Base-by-base conservation (phyloP, 2,329 filamentous ascomycete species). In the Microascus cirrosus region DNA sequence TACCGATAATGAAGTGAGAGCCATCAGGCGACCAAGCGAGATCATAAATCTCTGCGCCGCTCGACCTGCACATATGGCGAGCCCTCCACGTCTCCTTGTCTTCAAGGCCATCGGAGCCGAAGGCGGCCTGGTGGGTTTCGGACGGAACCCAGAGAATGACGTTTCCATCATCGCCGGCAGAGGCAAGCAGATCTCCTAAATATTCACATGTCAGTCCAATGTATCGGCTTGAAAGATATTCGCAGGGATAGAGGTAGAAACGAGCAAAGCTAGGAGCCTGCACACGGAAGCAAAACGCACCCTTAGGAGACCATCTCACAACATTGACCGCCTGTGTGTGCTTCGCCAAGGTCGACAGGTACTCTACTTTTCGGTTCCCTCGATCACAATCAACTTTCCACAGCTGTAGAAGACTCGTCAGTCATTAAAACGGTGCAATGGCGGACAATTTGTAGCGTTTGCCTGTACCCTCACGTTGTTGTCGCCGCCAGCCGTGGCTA, bases 11-110 rank as follows among this genome's bases (percentile, higher is more conserved):
- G 76, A 99, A 96, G 74, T 95, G 94, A 45, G 86, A 78, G 45
- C 89, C 91, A 71, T 99, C 94, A n/a, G 95, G 95, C 54, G 94
- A 97, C 95, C 94, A 99, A 55, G 94, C 94, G 59, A 99, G 77
- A 71, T 99, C 94, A 73, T 99, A 99, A 64, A 99, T 97, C 71
- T 99, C 94, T 12, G 92, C 90, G 39, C 92, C 93, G 61, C 89
- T 90, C 53, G 92, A 95, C 61, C 94, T 85, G 72, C 92, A 97
- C 94, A 97, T 97, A 70, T 96, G 90, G 74, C 95, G 97, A 61
- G 93, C 88, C 61, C 93, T 82, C 94, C 94, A 99, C 63, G 89
- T 89, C 73, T 99, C 94, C 72, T 96, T 95, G 70, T 99, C 94
- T 65, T 96, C 94, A 58, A 86, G 80, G 54, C 83, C 84, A 65